Percentiles rank a stretch among this genome's conserved stretches.
Evolutionary conservation across 2,329 filamentous ascomycete genomes (phyloP).

Genomic region (Calonectria henricotiae): DNA sequence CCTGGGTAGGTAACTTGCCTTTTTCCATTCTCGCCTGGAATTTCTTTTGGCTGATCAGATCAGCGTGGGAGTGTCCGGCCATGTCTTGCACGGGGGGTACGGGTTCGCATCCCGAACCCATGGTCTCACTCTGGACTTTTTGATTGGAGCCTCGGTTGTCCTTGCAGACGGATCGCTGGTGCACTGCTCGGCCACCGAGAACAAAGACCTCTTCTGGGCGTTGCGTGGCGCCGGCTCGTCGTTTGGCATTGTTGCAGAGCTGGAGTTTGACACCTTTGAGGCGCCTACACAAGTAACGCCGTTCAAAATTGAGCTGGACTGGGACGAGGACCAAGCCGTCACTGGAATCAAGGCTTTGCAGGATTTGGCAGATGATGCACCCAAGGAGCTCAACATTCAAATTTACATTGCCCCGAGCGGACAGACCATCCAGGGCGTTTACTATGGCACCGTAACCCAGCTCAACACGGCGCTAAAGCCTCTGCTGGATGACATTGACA

Average conservation of each 20-base stretch:
- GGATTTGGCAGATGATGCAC: slow-evolving; percentile 45
- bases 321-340: slow-evolving; percentile 42
- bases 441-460: slow-evolving; percentile 46
- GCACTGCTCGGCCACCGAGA: slow-evolving; percentile 46
- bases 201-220: slow-evolving; percentile 54
- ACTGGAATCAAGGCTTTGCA: slow-evolving; percentile 50
- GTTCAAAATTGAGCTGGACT: slow-evolving; percentile 47
- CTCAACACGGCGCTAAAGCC: slow-evolving; percentile 44
- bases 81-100: slow-evolving; percentile 54
- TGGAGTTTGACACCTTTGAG: slow-evolving; percentile 51
- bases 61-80: slow-evolving; percentile 54
- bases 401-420: slow-evolving; percentile 45
- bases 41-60: slow-evolving; percentile 24
- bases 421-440: slow-evolving; percentile 53
- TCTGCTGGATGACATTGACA: slow-evolving; percentile 42
- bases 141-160: slow-evolving; percentile 53
- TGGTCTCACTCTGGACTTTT: slow-evolving; percentile 53
- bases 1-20: slow-evolving; percentile 60
- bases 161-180: slow-evolving; percentile 50
- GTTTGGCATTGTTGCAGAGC: slow-evolving; percentile 54
- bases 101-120: slow-evolving; percentile 53
- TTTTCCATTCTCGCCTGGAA: not conserved
- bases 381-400: slow-evolving; percentile 54
- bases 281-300: slow-evolving; percentile 46
- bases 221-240: slow-evolving; percentile 55